A percentile compares a stretch with the other conserved stretches of the same genome.
phyloP scores from a whole-genome alignment of 2,329 filamentous ascomycete species.

The Colletotrichum destructivum region DNA sequence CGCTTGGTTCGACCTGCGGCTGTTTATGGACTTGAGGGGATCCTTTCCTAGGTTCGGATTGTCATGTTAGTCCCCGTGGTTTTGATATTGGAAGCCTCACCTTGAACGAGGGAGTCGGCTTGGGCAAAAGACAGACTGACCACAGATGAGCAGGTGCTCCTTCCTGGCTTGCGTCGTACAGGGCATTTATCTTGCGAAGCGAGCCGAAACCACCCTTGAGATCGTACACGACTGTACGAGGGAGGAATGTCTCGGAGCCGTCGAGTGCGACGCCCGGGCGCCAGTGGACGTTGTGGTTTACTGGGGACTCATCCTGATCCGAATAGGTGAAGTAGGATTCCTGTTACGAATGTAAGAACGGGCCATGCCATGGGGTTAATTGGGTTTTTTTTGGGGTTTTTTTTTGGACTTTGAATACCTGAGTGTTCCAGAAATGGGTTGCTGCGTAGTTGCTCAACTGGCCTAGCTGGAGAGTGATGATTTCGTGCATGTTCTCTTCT shows the following conservation, averaged over 20 bases:
- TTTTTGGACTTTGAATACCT: conserved; percentile 65
- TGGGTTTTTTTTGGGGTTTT: too few species aligned
- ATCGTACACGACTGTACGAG: conserved; percentile 93
- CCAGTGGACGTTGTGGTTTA: conserved; percentile 92
- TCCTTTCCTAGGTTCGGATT: conserved; percentile 68
- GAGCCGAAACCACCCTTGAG: conserved; percentile 94
- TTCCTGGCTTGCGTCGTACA: conserved; percentile 76
- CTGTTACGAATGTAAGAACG: conserved; percentile 59
- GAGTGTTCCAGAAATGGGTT: conserved; percentile 98
- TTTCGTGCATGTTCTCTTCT: conserved; percentile 82
- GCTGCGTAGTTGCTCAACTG: conserved; percentile 93
- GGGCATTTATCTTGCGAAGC: conserved; percentile 86
- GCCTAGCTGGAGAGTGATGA: conserved; percentile 93
- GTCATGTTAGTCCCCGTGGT: conserved; percentile 11
- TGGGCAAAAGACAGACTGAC: conserved; percentile 43
- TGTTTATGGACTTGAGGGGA: conserved; percentile 78
- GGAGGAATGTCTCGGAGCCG: conserved; percentile 92
- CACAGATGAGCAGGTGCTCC: conserved; percentile 51
- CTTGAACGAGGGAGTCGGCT: background rate
- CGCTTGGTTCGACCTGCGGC: conserved; percentile 75
- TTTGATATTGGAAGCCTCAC: background rate
- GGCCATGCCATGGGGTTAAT: background rate
- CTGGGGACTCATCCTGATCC: conserved; percentile 73
- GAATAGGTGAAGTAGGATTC: conserved; percentile 98
- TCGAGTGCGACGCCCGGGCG: conserved; percentile 85